phyloP scores from a whole-genome alignment of 1,139 yeast species.

The Pichia inconspicua region DNA sequence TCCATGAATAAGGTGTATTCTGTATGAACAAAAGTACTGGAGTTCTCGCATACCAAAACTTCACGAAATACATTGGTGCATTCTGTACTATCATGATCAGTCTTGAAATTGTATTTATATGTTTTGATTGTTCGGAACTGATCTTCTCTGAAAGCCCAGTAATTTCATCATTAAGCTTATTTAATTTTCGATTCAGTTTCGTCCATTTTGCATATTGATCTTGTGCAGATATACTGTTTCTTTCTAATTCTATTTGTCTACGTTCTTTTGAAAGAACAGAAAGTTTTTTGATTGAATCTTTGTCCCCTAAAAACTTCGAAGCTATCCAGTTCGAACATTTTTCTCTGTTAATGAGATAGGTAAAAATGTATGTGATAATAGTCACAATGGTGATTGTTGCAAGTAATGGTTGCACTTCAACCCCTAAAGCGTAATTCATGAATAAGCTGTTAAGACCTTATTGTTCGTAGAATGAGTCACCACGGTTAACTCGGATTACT shows the following conservation, averaged over 20 bases:
- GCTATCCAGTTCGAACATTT: constrained; percentile 4
- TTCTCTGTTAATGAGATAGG: constrained; percentile 1
- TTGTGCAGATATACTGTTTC: constrained; percentile 69
- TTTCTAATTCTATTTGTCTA: constrained; percentile 40
- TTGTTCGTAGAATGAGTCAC: too few relatives aligned
- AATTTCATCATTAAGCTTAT: constrained; percentile 48
- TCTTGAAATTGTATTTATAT: constrained; percentile 28
- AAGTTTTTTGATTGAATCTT: not conserved
- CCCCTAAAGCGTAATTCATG: not conserved
- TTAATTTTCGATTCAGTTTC: constrained; percentile 68
- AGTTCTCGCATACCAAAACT: constrained; percentile 49
- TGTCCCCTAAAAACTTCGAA: not conserved
- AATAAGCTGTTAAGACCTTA: not conserved
- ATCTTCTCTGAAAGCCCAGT: constrained; percentile 30
- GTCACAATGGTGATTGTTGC: not conserved
- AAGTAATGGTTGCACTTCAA: constrained; percentile 3
- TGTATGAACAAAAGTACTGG: constrained; percentile 32
- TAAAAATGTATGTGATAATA: not conserved
- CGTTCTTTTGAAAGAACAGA: constrained; percentile 32
- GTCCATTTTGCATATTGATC: constrained; percentile 97
- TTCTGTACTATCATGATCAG: constrained; percentile 32
- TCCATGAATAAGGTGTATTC: not conserved
- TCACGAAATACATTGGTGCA: constrained; percentile 42
- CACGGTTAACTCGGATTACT: not conserved
- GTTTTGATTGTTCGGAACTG: constrained; percentile 27